Percentiles rank a stretch among this genome's conserved stretches.
Evolutionary conservation across 768 basidiomycete species (phyloP).

Genomic region (Lentinus brumalis): DNA sequence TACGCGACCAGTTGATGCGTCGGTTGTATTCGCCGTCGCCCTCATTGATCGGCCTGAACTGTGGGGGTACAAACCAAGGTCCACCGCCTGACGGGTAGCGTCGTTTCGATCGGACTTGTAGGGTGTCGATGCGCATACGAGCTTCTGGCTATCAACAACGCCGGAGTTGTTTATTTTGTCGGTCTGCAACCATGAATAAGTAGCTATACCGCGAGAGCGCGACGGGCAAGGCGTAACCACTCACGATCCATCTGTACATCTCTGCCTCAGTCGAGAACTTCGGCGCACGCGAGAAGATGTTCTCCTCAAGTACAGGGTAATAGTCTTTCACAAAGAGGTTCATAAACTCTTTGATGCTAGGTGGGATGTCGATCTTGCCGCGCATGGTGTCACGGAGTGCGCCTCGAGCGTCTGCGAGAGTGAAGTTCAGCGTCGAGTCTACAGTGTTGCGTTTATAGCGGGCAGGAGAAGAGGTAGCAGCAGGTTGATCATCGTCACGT

Average conservation of each 20-base stretch:
- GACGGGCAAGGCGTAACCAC: neutral
- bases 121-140: neutral
- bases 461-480: too few relatives aligned
- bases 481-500: too few relatives aligned
- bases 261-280: neutral
- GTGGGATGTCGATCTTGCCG: neutral
- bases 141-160: neutral
- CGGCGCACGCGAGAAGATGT: too few relatives aligned
- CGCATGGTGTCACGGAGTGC: neutral
- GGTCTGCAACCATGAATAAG: neutral
- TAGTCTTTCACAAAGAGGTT: neutral
- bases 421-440: too few relatives aligned
- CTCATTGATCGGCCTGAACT: neutral
- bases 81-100: neutral
- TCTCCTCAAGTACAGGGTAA: too few relatives aligned
- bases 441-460: too few relatives aligned
- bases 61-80: slow-evolving; percentile 1
- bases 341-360: neutral
- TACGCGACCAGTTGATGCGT: slow-evolving; percentile 24
- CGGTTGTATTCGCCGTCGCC: neutral
- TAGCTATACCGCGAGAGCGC: too few relatives aligned
- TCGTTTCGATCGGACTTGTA: neutral
- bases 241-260: neutral
- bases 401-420: neutral
- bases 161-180: neutral